Evolutionary conservation across 352 stramenopile genomes (phyloP).

Genomic region (Thraustochytrium sp.): DNA sequence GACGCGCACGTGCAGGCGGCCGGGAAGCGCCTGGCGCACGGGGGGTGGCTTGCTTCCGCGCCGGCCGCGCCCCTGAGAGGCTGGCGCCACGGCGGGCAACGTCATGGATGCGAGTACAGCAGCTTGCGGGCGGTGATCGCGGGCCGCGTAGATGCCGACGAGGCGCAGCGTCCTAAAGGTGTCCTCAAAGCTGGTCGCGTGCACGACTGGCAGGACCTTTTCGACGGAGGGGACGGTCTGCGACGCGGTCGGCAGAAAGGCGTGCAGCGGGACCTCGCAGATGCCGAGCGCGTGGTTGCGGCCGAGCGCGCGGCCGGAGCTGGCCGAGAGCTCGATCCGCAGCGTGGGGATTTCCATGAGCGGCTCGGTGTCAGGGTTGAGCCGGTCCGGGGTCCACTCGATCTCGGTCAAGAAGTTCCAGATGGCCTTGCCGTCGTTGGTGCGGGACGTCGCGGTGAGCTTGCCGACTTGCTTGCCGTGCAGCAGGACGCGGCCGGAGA

Average conservation of each 20-base stretch:
- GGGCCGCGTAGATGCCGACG: not conserved
- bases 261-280: not conserved
- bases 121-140: not conserved
- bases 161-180: not conserved
- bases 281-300: not conserved
- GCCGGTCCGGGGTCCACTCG: not conserved
- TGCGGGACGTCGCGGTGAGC: not conserved
- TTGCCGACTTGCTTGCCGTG: not conserved
- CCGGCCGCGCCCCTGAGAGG: not conserved
- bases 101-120: not conserved
- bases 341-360: not conserved
- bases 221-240: not conserved
- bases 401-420: not conserved
- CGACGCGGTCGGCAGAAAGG: not conserved
- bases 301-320: not conserved
- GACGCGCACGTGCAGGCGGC: slow-evolving; percentile 2
- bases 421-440: not conserved
- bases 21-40: not conserved
- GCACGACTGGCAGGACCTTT: not conserved
- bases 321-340: not conserved
- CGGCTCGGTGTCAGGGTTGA: not conserved
- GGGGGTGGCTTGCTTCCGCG: not conserved
- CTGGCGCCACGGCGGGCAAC: not conserved
- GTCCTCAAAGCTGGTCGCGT: not conserved
- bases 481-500: not conserved